Conservation (phyloP, 1,284 basidiomycete species). For the Ganoderma sinense region DNA sequence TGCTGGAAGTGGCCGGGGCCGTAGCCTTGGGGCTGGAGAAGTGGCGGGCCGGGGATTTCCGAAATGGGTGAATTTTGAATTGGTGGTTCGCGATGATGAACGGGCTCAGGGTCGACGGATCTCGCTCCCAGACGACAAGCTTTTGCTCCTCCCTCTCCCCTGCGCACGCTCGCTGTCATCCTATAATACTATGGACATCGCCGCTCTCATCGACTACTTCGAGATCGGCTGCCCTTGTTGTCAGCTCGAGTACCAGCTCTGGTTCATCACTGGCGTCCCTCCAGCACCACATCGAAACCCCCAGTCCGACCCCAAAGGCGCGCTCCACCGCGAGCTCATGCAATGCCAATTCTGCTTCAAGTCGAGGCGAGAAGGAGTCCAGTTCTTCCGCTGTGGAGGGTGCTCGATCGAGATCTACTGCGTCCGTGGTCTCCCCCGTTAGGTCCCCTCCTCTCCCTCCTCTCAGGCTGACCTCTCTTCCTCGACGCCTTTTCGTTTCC, state of each 20-base stretch:
- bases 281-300: conserved; percentile 21
- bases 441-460: neutral
- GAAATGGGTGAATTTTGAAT: neutral
- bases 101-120: neutral
- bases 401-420: conserved; percentile 35
- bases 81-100: neutral
- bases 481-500: neutral
- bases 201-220: conserved; percentile 12
- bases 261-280: conserved; percentile 19
- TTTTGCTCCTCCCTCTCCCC: neutral
- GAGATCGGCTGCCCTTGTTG: conserved; percentile 24
- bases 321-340: conserved; percentile 25
- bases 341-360: conserved; percentile 33
- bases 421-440: conserved; percentile 21
- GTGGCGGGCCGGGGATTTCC: neutral
- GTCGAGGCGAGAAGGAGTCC: conserved; percentile 22
- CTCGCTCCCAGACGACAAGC: neutral
- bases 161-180: neutral
- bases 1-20: neutral
- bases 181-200: conserved; percentile 12
- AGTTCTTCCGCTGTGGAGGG: conserved; percentile 27
- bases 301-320: conserved; percentile 22
- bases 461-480: neutral
- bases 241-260: conserved; percentile 21
- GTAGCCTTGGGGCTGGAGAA: neutral